Conservation (phyloP, 2,329 filamentous ascomycete genomes). For the Fusarium graminum region DNA sequence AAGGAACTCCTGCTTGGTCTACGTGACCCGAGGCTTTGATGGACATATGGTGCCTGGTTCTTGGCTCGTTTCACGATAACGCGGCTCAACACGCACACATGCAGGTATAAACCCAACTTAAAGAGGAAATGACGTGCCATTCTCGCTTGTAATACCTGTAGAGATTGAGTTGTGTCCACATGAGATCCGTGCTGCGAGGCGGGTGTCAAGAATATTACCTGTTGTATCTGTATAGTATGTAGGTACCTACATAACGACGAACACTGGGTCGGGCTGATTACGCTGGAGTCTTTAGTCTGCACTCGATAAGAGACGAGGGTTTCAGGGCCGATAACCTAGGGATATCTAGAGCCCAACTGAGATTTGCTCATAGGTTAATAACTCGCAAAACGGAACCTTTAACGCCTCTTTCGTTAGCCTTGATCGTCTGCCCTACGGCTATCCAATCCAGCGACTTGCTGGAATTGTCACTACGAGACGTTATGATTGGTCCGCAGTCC, state of each 20-base stretch:
- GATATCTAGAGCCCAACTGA: neutral
- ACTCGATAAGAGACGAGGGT: neutral
- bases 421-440: constrained; percentile 8
- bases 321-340: constrained; percentile 2
- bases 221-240: neutral
- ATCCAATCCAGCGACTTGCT: constrained; percentile 28
- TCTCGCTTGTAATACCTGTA: constrained; percentile 29
- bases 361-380: constrained; percentile 1
- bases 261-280: neutral
- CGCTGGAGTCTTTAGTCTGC: constrained; percentile 7
- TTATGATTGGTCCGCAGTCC: constrained; percentile 19
- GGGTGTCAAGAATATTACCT: constrained; percentile 19
- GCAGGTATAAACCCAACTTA: constrained; percentile 6
- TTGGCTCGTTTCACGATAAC: constrained; percentile 37
- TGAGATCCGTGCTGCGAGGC: constrained; percentile 30
- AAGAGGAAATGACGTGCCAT: constrained; percentile 26
- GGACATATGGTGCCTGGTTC: constrained; percentile 1
- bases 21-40: constrained; percentile 19
- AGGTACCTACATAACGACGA: neutral
- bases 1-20: constrained; percentile 10
- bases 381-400: neutral
- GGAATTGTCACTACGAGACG: constrained; percentile 13
- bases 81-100: constrained; percentile 28
- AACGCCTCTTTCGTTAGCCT: constrained; percentile 22
- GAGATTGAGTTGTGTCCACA: constrained; percentile 30